phyloP scores from a whole-genome alignment of 371 early-diverging fungal genomes.

The Parasitella parasitica region DNA sequence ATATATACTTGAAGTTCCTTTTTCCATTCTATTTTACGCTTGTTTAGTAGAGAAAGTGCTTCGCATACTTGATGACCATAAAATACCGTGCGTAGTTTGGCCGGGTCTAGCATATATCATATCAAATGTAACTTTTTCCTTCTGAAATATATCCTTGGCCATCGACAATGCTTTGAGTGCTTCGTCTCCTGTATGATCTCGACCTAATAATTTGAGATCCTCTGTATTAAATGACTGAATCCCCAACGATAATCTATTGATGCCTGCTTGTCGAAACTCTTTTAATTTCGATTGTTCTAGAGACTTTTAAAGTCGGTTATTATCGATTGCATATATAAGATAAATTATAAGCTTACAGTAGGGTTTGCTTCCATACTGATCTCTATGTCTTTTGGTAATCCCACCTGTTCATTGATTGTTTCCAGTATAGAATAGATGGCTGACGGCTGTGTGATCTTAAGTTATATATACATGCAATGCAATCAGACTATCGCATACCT shows the following conservation, averaged over 20 bases:
- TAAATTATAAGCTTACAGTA: constrained; percentile 40
- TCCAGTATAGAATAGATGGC: constrained; percentile 42
- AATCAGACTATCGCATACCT: constrained; percentile 5
- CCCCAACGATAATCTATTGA: constrained; percentile 82
- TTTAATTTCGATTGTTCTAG: constrained; percentile 44
- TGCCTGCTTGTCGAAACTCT: constrained; percentile 59
- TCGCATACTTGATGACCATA: too few relatives aligned
- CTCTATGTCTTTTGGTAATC: constrained; percentile 46
- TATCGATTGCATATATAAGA: too few relatives aligned
- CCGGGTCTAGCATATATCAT: constrained; percentile 84
- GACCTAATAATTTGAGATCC: constrained; percentile 47
- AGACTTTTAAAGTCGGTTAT: constrained; percentile 31
- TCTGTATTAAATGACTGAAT: constrained; percentile 70
- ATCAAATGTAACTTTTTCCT: constrained; percentile 72
- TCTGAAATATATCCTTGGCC: constrained; percentile 58
- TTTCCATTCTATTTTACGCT: constrained; percentile 50
- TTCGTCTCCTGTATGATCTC: constrained; percentile 71
- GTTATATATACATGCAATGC: too few relatives aligned
- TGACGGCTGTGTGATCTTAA: too few relatives aligned
- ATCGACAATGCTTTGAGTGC: constrained; percentile 56
- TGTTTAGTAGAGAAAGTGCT: too few relatives aligned
- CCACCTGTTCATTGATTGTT: constrained; percentile 33
- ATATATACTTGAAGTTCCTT: constrained; percentile 58
- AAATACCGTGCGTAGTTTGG: constrained; percentile 56
- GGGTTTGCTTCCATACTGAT: constrained; percentile 73